Percentiles rank a stretch among this genome's conserved stretches.
Evolutionary conservation across 208 protist species (phyloP).

Genomic region (Acanthamoeba triangularis): DNA sequence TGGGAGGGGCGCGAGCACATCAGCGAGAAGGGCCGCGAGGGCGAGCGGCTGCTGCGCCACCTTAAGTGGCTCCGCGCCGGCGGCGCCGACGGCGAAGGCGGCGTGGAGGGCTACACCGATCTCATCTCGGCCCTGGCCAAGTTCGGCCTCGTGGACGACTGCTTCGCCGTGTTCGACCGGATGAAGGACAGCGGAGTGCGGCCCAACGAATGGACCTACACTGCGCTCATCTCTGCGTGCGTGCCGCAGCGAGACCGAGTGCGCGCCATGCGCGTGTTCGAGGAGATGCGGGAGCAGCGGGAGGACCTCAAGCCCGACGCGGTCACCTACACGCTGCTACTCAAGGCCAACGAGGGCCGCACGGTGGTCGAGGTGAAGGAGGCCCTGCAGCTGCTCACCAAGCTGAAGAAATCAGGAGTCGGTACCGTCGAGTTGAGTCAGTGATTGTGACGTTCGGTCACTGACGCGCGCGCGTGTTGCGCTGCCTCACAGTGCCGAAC

Average conservation of each 20-base stretch:
- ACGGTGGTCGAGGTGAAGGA: constrained; percentile 29
- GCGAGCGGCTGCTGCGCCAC: constrained; percentile 29
- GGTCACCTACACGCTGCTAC: constrained; percentile 60
- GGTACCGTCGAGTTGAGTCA: background rate
- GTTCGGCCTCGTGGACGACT: constrained; percentile 14
- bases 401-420: constrained; percentile 26
- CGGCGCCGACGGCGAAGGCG: too few relatives aligned
- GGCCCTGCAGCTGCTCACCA: background rate
- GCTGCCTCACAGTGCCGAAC: background rate
- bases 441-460: background rate
- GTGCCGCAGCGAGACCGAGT: background rate
- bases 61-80: background rate
- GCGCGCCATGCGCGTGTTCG: background rate
- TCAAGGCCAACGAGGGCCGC: constrained; percentile 62
- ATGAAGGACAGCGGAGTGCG: background rate
- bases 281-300: background rate
- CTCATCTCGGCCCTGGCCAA: constrained; percentile 34
- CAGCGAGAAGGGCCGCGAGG: constrained; percentile 48
- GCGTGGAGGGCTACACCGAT: constrained; percentile 60
- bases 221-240: constrained; percentile 27
- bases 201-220: constrained; percentile 63
- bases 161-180: constrained; percentile 44
- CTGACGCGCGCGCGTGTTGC: too few relatives aligned
- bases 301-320: constrained; percentile 30
- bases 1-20: constrained; percentile 51